These are phyloP conservation scores for Choanephora cucurbitarum DNA, from an alignment of 371 early-diverging fungal species.

Conservation along the genomic window DNA sequence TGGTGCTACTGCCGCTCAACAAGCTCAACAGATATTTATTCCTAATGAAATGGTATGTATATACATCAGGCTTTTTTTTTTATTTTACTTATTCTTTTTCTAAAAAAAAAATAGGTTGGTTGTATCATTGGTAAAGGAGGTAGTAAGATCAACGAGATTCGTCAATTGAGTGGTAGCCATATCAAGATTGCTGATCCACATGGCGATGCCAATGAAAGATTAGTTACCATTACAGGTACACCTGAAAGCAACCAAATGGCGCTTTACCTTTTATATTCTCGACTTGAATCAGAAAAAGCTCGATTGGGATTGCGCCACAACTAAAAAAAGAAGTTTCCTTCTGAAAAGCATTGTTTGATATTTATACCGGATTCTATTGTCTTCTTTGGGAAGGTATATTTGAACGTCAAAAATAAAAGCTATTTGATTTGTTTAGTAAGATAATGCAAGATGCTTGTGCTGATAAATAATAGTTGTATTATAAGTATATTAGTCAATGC, in stretches of 20 bases:
- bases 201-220: slow-evolving; percentile 64
- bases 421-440: no score
- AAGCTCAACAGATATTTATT: slow-evolving; percentile 80
- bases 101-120: slow-evolving; percentile 67
- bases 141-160: slow-evolving; percentile 83
- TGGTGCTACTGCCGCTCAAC: slow-evolving; percentile 35
- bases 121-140: slow-evolving; percentile 89
- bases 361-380: no score
- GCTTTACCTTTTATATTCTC: slow-evolving; percentile 73
- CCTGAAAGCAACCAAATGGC: slow-evolving; percentile 83
- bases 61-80: no score
- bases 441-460: no score
- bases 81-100: no score
- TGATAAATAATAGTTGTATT: no score
- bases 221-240: slow-evolving; percentile 82
- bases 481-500: no score
- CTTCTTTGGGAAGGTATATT: no score
- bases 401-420: no score
- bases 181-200: slow-evolving; percentile 75
- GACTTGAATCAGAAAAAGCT: slow-evolving; percentile 76
- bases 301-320: slow-evolving; percentile 32
- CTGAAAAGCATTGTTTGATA: neutral
- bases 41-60: slow-evolving; percentile 83
- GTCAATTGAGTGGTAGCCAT: slow-evolving; percentile 74
- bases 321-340: no score